Evolutionary conservation across 2,329 filamentous ascomycete genomes (phyloP), one percentile per base, ranked within the genome.

Genomic region (Penicillium sp.): DNA sequence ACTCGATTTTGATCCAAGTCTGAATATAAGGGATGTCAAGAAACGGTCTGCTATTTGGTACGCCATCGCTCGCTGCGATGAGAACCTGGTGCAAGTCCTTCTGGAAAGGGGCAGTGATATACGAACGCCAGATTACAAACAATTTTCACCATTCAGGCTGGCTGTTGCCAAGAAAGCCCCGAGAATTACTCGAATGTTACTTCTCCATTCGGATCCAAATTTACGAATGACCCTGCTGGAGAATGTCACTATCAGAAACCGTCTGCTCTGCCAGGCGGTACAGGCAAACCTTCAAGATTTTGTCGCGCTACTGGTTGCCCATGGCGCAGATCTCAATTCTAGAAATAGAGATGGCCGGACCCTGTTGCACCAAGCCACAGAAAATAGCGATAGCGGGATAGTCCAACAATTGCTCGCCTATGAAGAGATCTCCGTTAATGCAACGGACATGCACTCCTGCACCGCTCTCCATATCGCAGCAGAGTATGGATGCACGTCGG

Each of bases 241-340:
- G n/a, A n/a, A n/a, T n/a, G n/a, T n/a, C n/a, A n/a, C n/a, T n/a
- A n/a, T n/a, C n/a, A 50, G 48, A 38, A 31, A 50, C 31, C 29
- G 40, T 50, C 29, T 31, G 34, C 49, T 52, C 43, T 29, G 34
- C 21, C 27, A 18, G 22, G 49, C 49, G 39, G 34, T 47, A 52
- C 27, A 39, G 45, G 45, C 45, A 24, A 16, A 31, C 45, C 36
- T 52, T 18, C 44, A 43, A 47, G 50, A 52, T 43, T 31, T 52
- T 38, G 22, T 52, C 50, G n/a, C 31, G 27, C 43, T 52, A 47
- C 44, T 52, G 24, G 22, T 47, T 43, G 43, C 50, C 21, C 21
- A 52, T 47, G 38, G 50, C 27, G 50, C 29, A 52, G 21, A 52
- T 46, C 50, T 38, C 24, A 47, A 47, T 39, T 43, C 22, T 13